Base-by-base conservation (phyloP, 352 stramenopile genomes). In the Globisporangium paddicum region DNA sequence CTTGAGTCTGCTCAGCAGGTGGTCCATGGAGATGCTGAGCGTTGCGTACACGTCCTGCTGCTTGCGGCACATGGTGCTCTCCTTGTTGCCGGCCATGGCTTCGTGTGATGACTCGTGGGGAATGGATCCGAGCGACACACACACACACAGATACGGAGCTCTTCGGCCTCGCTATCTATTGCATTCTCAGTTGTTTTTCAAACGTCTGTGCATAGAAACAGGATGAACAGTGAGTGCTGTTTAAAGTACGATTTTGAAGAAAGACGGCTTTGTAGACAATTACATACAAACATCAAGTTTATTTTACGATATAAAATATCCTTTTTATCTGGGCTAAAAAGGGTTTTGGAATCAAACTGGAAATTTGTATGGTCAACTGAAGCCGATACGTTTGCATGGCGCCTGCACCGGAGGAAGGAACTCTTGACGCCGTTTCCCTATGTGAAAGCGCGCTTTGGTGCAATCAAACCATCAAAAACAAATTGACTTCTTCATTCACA, bases 11-110 rank as follows among this genome's bases (percentile, higher is more conserved):
- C 69, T 32, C 30, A 85, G 65, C 59, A 55, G 69, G 51, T 86
- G 77, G 57, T 89, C 79, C 71, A 89, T 58, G 9, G 67, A 65
- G 42, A 76, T 32, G 55, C 79, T 65, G 53, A 87, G 57, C 42
- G 69, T 73, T 21, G 45, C 58, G 57, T 82, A 87, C 8, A 79
- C 42, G 19, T 77, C 63, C 42, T 55, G 32, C 35, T 56, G 52
- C 41, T 51, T 50, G 35, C 30, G 42, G 10, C 49, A 53, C 38
- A 50, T 61, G 40, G n/a, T 38, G 58, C 19, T 19, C 46, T 50
- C 58, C 23, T 45, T 64, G 49, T 64, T 32, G 30, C 26, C 28
- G 6, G 3, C 25, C 55, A 49, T 62, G 16, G 21, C 30, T 56
- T 38, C 34, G 13, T 38, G 32, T 8, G 34, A 38, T 32, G 9